A percentile compares a stretch with the other conserved stretches of the same genome.
Conservation (phyloP, 2,329 filamentous ascomycete genomes). For the Madurella mycetomatis region DNA sequence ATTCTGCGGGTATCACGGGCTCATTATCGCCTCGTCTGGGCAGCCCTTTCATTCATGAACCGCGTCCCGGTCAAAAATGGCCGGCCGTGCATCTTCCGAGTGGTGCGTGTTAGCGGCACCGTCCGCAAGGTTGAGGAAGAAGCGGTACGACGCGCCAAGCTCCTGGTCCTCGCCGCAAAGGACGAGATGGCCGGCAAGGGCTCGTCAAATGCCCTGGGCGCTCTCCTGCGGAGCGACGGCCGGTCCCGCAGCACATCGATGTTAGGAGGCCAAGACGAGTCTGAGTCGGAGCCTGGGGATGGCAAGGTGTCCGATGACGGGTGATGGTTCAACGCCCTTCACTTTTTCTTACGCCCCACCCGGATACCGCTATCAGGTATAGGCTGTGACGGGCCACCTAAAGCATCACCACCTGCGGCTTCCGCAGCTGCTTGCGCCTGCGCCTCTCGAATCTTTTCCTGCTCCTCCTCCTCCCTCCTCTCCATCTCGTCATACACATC, state of each 20-base stretch:
- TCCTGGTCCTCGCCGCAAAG: constrained; percentile 64
- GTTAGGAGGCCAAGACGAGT: constrained; percentile 42
- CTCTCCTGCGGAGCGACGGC: constrained; percentile 29
- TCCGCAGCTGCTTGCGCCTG: constrained; percentile 33
- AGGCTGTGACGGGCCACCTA: constrained; percentile 43
- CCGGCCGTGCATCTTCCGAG: constrained; percentile 70
- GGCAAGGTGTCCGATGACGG: constrained; percentile 43
- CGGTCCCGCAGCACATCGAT: constrained; percentile 34
- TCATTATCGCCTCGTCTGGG: constrained; percentile 85
- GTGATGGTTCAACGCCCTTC: constrained; percentile 34
- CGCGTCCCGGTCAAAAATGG: constrained; percentile 58
- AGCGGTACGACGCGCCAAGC: constrained; percentile 71
- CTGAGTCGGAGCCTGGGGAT: constrained; percentile 45
- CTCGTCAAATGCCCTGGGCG: constrained; percentile 26
- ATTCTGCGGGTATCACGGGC: constrained; percentile 80
- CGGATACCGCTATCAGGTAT: constrained; percentile 57
- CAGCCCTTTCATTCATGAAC: constrained; percentile 76
- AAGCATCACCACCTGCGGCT: constrained; percentile 34
- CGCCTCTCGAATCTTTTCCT: constrained; percentile 51
- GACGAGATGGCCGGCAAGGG: constrained; percentile 42
- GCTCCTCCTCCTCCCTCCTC: constrained; percentile 67
- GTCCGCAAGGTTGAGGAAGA: constrained; percentile 91
- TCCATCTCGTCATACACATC: constrained; percentile 83
- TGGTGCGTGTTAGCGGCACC: constrained; percentile 85
- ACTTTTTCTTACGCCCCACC: constrained; percentile 61